A percentile compares a stretch with the other conserved stretches of the same genome.
Conservation (phyloP, 2,329 filamentous ascomycete species). For the Lasiodiplodia theobromae region DNA sequence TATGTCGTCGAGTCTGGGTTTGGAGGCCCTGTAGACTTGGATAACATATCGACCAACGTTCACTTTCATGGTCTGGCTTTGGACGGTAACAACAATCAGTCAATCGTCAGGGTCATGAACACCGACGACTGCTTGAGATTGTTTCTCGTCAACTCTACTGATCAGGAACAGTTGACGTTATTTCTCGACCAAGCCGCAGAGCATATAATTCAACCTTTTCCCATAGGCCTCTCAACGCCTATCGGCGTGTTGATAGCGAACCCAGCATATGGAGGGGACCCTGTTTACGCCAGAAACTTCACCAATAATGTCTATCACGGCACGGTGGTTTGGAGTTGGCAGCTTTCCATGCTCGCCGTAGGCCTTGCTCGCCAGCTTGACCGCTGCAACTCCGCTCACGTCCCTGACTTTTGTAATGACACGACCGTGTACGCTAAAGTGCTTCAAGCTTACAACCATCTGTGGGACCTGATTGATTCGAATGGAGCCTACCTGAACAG, state of each 20-base stretch:
- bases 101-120: conserved; percentile 65
- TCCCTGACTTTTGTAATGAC: conserved; percentile 61
- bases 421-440: conserved; percentile 54
- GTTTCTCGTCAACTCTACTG: conserved; percentile 67
- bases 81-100: conserved; percentile 58
- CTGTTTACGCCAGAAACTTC: conserved; percentile 55
- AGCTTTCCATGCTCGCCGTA: conserved; percentile 68
- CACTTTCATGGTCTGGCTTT: conserved; percentile 65
- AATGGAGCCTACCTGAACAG: conserved; percentile 61
- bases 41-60: conserved; percentile 54
- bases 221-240: conserved; percentile 63
- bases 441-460: conserved; percentile 60
- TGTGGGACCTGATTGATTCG: conserved; percentile 68
- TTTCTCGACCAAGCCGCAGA: conserved; percentile 66
- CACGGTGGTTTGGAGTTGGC: conserved; percentile 71
- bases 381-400: conserved; percentile 51
- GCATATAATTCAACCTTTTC: conserved; percentile 65
- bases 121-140: conserved; percentile 70
- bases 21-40: conserved; percentile 53
- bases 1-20: conserved; percentile 58
- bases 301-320: conserved; percentile 68
- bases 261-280: conserved; percentile 61
- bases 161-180: conserved; percentile 62
- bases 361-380: conserved; percentile 65
- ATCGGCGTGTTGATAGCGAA: conserved; percentile 68